Evolutionary conservation across 768 basidiomycete genomes (phyloP).

Genomic region (Auricularia sp.): DNA sequence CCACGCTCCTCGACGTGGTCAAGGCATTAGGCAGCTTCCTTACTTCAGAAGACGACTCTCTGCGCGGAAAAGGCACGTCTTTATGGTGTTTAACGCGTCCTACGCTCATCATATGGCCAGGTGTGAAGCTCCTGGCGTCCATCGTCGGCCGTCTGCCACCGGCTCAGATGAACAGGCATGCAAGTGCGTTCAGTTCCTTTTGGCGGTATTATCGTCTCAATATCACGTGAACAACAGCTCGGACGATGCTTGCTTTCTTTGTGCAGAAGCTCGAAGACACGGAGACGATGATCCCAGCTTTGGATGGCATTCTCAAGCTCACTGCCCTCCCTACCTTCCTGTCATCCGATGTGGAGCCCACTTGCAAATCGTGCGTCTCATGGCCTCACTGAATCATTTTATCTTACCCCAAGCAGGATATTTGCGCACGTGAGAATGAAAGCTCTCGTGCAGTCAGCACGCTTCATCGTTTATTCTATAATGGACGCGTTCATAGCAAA

Average conservation of each 20-base stretch:
- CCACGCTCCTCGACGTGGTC: constrained; percentile 66
- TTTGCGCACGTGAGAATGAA: constrained; percentile 75
- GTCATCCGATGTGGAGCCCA: constrained; percentile 49
- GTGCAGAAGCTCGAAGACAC: constrained; percentile 78
- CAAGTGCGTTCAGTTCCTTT: constrained; percentile 42
- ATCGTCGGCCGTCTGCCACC: constrained; percentile 53
- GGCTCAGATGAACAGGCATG: constrained; percentile 63
- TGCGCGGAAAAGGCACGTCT: constrained; percentile 64
- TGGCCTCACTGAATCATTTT: constrained; percentile 3
- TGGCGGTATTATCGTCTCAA: not conserved
- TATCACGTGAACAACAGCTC: constrained; percentile 37
- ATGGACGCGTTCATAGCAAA: constrained; percentile 66
- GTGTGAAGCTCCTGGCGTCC: constrained; percentile 71
- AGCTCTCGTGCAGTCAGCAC: constrained; percentile 67
- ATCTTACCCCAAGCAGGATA: constrained; percentile 35
- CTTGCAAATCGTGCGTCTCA: constrained; percentile 47
- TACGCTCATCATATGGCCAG: constrained; percentile 30
- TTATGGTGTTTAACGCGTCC: constrained; percentile 8
- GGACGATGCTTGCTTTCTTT: constrained; percentile 75
- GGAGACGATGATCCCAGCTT: constrained; percentile 71
- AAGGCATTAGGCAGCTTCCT: constrained; percentile 82
- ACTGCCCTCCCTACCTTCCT: constrained; percentile 53
- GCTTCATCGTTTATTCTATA: constrained; percentile 72
- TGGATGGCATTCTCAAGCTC: constrained; percentile 64
- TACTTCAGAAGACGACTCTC: constrained; percentile 70